phyloP scores from a whole-genome alignment of 257 asterid genomes.

The Phtheirospermum japonicum region DNA sequence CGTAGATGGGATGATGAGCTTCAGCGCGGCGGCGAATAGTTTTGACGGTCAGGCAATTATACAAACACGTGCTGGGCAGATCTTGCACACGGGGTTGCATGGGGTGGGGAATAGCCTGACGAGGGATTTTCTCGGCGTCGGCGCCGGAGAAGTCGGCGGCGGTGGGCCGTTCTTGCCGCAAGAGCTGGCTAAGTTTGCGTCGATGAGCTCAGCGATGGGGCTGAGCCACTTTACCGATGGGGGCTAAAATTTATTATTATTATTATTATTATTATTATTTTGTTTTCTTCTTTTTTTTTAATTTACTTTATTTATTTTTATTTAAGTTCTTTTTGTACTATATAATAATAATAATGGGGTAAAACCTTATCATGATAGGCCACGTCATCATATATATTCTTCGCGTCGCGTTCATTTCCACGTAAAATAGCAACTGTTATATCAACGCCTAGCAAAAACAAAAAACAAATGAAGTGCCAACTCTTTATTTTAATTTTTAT shows the following conservation, averaged over 20 bases:
- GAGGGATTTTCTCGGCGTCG: conserved; percentile 89
- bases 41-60: conserved; percentile 28
- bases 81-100: conserved; percentile 39
- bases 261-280: too few relatives aligned
- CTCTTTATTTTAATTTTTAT: too few relatives aligned
- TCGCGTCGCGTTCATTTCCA: too few relatives aligned
- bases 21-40: conserved; percentile 29
- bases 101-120: conserved; percentile 52
- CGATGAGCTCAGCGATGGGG: conserved; percentile 78
- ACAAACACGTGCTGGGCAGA: conserved; percentile 29
- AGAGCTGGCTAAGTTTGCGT: conserved; percentile 71
- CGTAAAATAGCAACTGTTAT: too few relatives aligned
- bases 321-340: conserved; percentile 22
- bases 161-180: conserved; percentile 59
- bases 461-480: too few relatives aligned
- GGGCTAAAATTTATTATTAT: too few relatives aligned
- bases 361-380: too few relatives aligned
- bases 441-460: too few relatives aligned
- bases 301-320: neutral
- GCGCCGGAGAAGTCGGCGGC: conserved; percentile 40
- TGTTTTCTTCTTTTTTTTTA: too few relatives aligned
- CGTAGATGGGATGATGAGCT: conserved; percentile 38
- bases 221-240: conserved; percentile 64
- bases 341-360: too few relatives aligned
- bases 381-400: too few relatives aligned